These are phyloP conservation scores for Galerina sulciceps DNA, from an alignment of 768 basidiomycete species.

Conservation along the genomic window DNA sequence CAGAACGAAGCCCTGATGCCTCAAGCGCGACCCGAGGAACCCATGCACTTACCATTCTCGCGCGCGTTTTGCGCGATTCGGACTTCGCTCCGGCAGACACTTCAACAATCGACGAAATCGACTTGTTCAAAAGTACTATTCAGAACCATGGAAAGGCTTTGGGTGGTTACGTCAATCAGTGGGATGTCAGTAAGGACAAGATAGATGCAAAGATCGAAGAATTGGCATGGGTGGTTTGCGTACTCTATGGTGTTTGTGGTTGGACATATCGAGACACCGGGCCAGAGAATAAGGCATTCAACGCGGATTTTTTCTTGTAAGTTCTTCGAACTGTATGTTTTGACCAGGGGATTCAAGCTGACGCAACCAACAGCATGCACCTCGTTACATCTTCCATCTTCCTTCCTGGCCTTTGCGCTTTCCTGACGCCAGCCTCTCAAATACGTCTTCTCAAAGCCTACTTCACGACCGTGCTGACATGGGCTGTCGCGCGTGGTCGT, in stretches of 20 bases:
- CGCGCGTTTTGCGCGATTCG: conserved; percentile 56
- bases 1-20: not conserved
- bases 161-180: conserved; percentile 42
- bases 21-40: not conserved
- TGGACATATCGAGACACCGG: conserved; percentile 39
- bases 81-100: conserved; percentile 31
- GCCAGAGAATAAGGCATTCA: conserved; percentile 37
- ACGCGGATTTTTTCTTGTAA: conserved; percentile 65
- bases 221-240: conserved; percentile 53
- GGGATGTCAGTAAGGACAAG: conserved; percentile 35
- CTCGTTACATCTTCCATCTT: conserved; percentile 70
- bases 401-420: conserved; percentile 51
- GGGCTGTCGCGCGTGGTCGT: conserved; percentile 64
- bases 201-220: conserved; percentile 66
- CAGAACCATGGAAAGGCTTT: conserved; percentile 43
- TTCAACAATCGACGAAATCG: conserved; percentile 15
- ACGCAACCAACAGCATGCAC: conserved; percentile 51
- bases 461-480: conserved; percentile 52
- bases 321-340: conserved; percentile 24
- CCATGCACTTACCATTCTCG: conserved; percentile 35
- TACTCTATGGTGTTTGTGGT: conserved; percentile 63
- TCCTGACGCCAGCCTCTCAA: conserved; percentile 45
- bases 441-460: conserved; percentile 61
- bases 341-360: not conserved
- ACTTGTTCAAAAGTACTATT: conserved; percentile 37